Conservation (phyloP, 495 filamentous ascomycete genomes). For the Friedmanniomyces simplex region DNA sequence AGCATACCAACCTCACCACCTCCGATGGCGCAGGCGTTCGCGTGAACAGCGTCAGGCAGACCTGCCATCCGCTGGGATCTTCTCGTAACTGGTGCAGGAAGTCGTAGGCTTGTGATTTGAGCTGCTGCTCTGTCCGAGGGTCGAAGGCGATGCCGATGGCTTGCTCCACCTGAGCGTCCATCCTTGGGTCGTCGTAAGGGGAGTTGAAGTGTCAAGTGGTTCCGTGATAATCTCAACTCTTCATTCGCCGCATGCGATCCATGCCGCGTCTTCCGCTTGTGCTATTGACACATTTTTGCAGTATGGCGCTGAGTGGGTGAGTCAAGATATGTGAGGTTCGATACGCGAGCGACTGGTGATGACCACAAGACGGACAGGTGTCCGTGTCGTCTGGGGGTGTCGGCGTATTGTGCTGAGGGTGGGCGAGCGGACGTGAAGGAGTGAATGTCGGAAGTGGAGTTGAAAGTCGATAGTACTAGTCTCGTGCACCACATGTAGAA, state of each 20-base stretch:
- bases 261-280: background rate
- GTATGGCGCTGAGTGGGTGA: background rate
- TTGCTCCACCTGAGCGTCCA: slow-evolving; percentile 60
- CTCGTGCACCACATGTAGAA: background rate
- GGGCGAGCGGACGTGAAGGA: no score
- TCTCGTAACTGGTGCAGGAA: slow-evolving; percentile 72
- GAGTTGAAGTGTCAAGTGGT: background rate
- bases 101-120: slow-evolving; percentile 78
- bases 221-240: background rate
- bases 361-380: background rate
- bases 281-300: slow-evolving; percentile 2
- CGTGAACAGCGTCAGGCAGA: slow-evolving; percentile 74
- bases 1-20: slow-evolving; percentile 71
- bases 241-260: slow-evolving; percentile 2
- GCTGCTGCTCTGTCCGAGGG: slow-evolving; percentile 56
- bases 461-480: no score
- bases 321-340: background rate
- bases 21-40: slow-evolving; percentile 65
- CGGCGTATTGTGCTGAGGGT: no score
- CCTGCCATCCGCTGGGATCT: slow-evolving; percentile 73
- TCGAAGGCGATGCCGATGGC: slow-evolving; percentile 87
- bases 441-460: no score
- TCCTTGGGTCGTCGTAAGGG: background rate
- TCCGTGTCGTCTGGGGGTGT: no score
- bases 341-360: background rate